Conservation (phyloP, 176 grass and related monocot genomes). For the Themeda triandra region DNA sequence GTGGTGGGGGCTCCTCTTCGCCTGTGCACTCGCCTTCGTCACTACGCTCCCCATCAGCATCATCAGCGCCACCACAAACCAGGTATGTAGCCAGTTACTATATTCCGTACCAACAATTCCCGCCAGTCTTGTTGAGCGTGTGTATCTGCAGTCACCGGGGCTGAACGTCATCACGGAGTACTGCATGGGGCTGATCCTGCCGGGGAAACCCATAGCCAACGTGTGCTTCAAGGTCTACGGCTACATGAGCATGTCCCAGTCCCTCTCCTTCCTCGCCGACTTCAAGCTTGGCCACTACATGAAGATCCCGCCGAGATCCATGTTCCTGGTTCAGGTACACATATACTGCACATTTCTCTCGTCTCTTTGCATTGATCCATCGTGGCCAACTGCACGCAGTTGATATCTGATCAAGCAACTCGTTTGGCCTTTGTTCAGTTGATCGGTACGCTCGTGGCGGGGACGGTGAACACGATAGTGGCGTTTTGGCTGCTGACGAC, state of each 20-base stretch:
- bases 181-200: slow-evolving; percentile 66
- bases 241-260: slow-evolving; percentile 95
- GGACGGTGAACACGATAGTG: slow-evolving; percentile 63
- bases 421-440: slow-evolving; percentile 19
- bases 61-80: slow-evolving; percentile 90
- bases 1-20: slow-evolving; percentile 84
- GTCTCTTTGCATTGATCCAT: too few relatives aligned
- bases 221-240: slow-evolving; percentile 98
- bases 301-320: slow-evolving; percentile 88
- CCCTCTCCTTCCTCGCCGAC: slow-evolving; percentile 73
- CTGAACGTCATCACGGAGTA: slow-evolving; percentile 88
- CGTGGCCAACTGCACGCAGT: too few relatives aligned
- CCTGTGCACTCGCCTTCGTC: slow-evolving; percentile 66
- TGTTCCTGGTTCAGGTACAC: slow-evolving; percentile 90
- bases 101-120: too few relatives aligned
- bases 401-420: too few relatives aligned
- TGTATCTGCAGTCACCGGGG: slow-evolving; percentile 52
- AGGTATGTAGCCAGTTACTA: too few relatives aligned
- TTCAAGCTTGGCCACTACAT: slow-evolving; percentile 98
- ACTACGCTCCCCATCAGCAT: slow-evolving; percentile 86
- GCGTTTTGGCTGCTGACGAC: slow-evolving; percentile 86
- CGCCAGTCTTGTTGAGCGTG: too few relatives aligned
- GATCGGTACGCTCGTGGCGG: slow-evolving; percentile 61
- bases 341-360: too few relatives aligned
- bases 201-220: slow-evolving; percentile 79